Base-by-base conservation (phyloP, 768 basidiomycete genomes). In the Boletus vinaceobasis region DNA sequence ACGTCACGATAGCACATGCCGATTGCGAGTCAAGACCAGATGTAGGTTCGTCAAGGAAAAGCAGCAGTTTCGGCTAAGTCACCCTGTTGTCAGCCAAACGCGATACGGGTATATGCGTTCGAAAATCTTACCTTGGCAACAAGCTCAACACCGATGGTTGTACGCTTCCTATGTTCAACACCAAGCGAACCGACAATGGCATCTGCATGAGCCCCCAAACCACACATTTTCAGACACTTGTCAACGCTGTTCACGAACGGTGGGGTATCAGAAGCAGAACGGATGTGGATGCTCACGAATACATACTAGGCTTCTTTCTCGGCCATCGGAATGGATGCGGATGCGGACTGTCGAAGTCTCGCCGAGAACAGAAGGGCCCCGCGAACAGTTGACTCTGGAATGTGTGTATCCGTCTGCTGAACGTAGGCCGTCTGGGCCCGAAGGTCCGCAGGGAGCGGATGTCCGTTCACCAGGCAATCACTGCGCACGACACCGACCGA, bases 341-440 rank as follows among this genome's bases (percentile, higher is more conserved):
- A 89, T n/a, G n/a, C n/a, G n/a, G n/a, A n/a, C 65, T 93, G 92
- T 33, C 91, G 85, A 33, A 93, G 74, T 49, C 79, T 82, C 3
- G 91, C 92, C 2, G 90, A 93, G 71, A 91, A 87, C 38, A 82
- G 71, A 9, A 94, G 74, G 1, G 91, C 90, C 64, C 93, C 90
- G 27, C 88, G 81, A 14, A 94, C 90, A 7, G 90, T 93, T 2
- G 83, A 72, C 8, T 85, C 83, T 26, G 83, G 79, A 19, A 87
- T 77, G 71, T 94, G 93, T 0, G 84, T 87, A 61, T 92, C 90
- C 77, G 82, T 82, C 65, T 96, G 93, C 64, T 95, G 91, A 23
- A 55, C 59, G 15, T 60, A 60, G 0, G 48, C 59, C 3, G 84
- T 87, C 74, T 87, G 85, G 53, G 86, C 74, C 59, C 80, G 78